Base-by-base conservation (phyloP, 2,329 filamentous ascomycete genomes). In the Sclerotinia trifoliorum region DNA sequence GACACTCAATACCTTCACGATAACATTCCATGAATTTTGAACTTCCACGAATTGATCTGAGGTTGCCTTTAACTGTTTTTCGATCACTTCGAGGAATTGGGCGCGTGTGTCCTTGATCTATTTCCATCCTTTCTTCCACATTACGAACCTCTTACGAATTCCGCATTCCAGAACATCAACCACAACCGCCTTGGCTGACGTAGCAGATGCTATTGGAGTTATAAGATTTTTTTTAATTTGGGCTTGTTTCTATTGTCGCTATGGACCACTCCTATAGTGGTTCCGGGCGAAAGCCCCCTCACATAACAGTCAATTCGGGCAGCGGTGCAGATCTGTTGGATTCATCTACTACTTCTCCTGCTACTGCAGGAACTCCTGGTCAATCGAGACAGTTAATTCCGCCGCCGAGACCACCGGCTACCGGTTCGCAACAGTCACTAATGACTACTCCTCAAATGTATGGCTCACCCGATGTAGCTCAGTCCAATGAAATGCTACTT, bases 231-330 rank as follows among this genome's bases (percentile, higher is more conserved):
- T 67, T 44, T 11, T 42, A 46, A 48, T 44, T 55, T 32, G 65
- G 10, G 39, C 46, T 48, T 35, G 13, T 44, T 44, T 51, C 39
- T 35, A 48, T 48, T 39, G 39, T 67, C 56, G 29, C 54, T 21
- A 67, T 67, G 65, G 56, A 67, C 65, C 56, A 67, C 49, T 67
- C 65, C 7, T 67, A 63, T 13, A 52, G 56, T 66, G 65, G 65
- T 35, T 61, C 65, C 35, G 65, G 57, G 56, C 65, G 63, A 57
- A 72, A 72, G 54, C 80, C 83, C 70, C 86, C 87, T 72, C 87
- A 89, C 72, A 86, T 90, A 69, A 85, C 86, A 68, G 82, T 90
- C 71, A 89, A 90, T 75, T 88, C 86, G 35, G 86, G 84, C 57
- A 74, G 74, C 61, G 82, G 81, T 71, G 82, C 85, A 71, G 83